A percentile compares a stretch with the other conserved stretches of the same genome.
These are phyloP conservation scores for Hapsidospora chrysogenum DNA, from an alignment of 495 filamentous ascomycete species.

Conservation along the genomic window DNA sequence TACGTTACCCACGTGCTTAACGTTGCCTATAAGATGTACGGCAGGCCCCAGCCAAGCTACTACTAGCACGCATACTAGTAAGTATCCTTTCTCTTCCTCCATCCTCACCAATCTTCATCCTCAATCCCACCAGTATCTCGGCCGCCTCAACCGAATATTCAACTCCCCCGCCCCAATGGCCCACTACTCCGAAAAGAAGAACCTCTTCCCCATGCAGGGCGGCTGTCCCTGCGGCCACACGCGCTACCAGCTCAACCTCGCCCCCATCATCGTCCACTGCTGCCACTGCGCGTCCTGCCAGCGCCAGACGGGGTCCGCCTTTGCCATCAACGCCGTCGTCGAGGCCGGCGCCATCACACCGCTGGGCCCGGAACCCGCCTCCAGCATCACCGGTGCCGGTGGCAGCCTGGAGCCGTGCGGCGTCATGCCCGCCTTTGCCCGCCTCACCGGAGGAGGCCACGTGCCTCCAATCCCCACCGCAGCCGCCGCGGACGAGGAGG, in stretches of 20 bases:
- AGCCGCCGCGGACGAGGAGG: neutral
- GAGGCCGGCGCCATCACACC: neutral
- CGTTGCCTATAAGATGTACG: no score
- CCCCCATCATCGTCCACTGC: conserved; percentile 9
- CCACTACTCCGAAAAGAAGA: conserved; percentile 2
- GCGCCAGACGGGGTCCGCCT: conserved; percentile 17
- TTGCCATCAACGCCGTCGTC: conserved; percentile 13
- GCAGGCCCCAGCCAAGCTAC: no score
- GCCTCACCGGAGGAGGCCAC: no score
- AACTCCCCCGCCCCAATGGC: neutral
- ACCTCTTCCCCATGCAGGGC: conserved; percentile 5
- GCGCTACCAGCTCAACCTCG: conserved; percentile 1
- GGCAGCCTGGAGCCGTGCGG: neutral
- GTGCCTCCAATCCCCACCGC: neutral
- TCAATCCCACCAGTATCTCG: neutral
- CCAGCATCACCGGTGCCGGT: neutral
- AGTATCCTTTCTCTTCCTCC: neutral
- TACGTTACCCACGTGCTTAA: no score
- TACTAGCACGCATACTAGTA: no score
- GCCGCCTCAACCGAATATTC: neutral
- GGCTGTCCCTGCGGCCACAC: conserved; percentile 5
- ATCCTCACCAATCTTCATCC: neutral
- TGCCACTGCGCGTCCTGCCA: conserved; percentile 20
- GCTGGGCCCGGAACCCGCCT: neutral
- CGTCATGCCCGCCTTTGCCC: neutral